phyloP scores from a whole-genome alignment of 1,139 yeast genomes.

The Candida anutae region DNA sequence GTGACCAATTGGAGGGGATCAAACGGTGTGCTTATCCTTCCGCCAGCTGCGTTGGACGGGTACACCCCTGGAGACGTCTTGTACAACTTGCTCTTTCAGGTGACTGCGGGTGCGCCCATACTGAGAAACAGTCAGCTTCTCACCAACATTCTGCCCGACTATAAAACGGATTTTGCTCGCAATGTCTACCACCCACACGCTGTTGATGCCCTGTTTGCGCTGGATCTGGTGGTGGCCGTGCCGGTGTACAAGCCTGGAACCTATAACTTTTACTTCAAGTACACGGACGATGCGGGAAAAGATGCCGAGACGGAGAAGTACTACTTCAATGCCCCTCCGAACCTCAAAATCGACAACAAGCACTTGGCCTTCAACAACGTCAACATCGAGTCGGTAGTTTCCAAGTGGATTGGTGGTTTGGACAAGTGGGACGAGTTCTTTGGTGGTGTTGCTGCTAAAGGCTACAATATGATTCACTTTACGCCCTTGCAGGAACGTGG shows the following conservation, averaged over 20 bases:
- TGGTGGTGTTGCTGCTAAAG: constrained; percentile 54
- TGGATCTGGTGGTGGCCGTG: constrained; percentile 55
- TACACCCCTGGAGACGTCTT: constrained; percentile 37
- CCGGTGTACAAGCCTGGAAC: constrained; percentile 72
- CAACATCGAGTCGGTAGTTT: constrained; percentile 76
- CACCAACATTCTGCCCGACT: constrained; percentile 61
- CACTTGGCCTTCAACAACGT: constrained; percentile 72
- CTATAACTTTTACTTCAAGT: constrained; percentile 58
- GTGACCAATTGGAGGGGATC: constrained; percentile 33
- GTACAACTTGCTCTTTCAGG: constrained; percentile 50
- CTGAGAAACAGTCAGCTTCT: constrained; percentile 63
- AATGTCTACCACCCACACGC: constrained; percentile 41
- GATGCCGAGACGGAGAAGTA: constrained; percentile 43
- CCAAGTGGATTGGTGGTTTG: constrained; percentile 83
- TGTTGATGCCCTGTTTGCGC: constrained; percentile 43
- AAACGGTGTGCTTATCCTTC: constrained; percentile 60
- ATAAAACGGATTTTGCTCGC: constrained; percentile 44
- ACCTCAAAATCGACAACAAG: constrained; percentile 47
- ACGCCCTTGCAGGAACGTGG: constrained; percentile 92
- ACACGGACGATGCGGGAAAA: constrained; percentile 25
- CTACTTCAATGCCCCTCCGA: constrained; percentile 80
- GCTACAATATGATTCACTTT: constrained; percentile 92
- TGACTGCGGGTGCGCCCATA: constrained; percentile 70
- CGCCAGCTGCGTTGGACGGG: constrained; percentile 41
- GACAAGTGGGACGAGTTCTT: constrained; percentile 61